A percentile compares a stretch with the other conserved stretches of the same genome.
phyloP scores from a whole-genome alignment of 768 basidiomycete genomes.

The Suillus alpinus region DNA sequence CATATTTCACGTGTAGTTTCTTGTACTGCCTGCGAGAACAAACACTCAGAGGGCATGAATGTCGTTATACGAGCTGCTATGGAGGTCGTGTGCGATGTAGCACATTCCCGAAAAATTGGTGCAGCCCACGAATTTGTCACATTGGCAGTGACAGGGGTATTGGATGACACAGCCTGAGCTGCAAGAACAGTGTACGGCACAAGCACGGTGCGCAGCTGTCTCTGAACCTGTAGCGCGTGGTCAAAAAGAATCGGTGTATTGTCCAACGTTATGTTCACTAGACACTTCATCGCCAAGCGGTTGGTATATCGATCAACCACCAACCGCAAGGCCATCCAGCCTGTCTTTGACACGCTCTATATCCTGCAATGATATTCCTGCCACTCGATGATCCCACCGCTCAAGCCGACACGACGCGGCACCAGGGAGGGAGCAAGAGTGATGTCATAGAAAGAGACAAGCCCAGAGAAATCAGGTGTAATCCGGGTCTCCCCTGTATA shows the following conservation, averaged over 20 bases:
- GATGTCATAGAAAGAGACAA: constrained; percentile 28
- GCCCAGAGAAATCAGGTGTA: constrained; percentile 15
- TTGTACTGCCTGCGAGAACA: constrained; percentile 11
- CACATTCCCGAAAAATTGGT: constrained; percentile 10
- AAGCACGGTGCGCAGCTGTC: constrained; percentile 20
- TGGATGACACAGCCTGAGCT: not conserved
- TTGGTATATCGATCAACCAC: constrained; percentile 39
- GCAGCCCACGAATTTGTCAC: constrained; percentile 8
- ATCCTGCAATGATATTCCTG: too few relatives aligned
- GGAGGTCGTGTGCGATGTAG: constrained; percentile 10
- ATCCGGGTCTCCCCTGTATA: constrained; percentile 25
- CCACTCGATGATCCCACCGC: constrained; percentile 24
- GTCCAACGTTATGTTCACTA: constrained; percentile 26
- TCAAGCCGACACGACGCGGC: constrained; percentile 10
- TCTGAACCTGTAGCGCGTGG: constrained; percentile 8
- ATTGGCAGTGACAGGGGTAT: not conserved
- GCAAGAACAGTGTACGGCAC: constrained; percentile 9
- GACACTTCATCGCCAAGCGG: constrained; percentile 40
- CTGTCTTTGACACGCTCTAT: constrained; percentile 3
- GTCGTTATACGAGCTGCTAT: not conserved
- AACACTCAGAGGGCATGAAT: constrained; percentile 11
- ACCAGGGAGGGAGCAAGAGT: constrained; percentile 16
- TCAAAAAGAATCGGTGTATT: constrained; percentile 11
- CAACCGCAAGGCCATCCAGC: constrained; percentile 30
- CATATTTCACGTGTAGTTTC: constrained; percentile 19